Evolutionary conservation across 257 asterid genomes (phyloP).

Genomic region (Nicotiana undulata): DNA sequence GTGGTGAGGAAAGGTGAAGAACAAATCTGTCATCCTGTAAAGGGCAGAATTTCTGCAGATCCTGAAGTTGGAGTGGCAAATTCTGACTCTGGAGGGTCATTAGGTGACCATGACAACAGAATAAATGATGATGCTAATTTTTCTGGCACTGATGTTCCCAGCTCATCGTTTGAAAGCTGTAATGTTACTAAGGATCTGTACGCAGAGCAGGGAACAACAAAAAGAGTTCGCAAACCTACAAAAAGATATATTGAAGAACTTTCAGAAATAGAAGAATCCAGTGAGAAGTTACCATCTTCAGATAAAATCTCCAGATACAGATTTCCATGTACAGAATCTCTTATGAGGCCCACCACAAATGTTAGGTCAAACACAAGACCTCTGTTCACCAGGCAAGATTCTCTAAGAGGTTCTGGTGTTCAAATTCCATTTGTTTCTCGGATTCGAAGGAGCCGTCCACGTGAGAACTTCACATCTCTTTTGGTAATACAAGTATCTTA

Average conservation of each 20-base stretch:
- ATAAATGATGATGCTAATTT: conserved; percentile 22
- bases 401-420: conserved; percentile 81
- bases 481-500: conserved; percentile 43
- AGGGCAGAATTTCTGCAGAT: conserved; percentile 29
- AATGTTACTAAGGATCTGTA: conserved; percentile 38
- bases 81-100: conserved; percentile 24
- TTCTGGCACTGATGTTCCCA: conserved; percentile 21
- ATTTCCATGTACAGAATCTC: conserved; percentile 29
- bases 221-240: conserved; percentile 90
- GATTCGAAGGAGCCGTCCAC: conserved; percentile 87
- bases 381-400: conserved; percentile 55
- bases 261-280: conserved; percentile 72
- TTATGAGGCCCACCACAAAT: conserved; percentile 33
- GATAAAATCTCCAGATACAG: conserved; percentile 21
- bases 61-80: conserved; percentile 33
- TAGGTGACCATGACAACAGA: conserved; percentile 22
- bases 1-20: conserved; percentile 46
- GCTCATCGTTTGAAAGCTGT: conserved; percentile 24
- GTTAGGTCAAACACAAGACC: conserved; percentile 40
- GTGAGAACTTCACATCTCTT: conserved; percentile 64
- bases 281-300: conserved; percentile 36
- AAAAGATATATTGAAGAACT: conserved; percentile 82
- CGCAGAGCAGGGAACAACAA: conserved; percentile 48
- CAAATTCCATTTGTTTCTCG: conserved; percentile 84
- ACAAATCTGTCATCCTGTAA: conserved; percentile 27